Evolutionary conservation across 2,329 filamentous ascomycete species (phyloP).

Genomic region (Colletotrichum sp.): DNA sequence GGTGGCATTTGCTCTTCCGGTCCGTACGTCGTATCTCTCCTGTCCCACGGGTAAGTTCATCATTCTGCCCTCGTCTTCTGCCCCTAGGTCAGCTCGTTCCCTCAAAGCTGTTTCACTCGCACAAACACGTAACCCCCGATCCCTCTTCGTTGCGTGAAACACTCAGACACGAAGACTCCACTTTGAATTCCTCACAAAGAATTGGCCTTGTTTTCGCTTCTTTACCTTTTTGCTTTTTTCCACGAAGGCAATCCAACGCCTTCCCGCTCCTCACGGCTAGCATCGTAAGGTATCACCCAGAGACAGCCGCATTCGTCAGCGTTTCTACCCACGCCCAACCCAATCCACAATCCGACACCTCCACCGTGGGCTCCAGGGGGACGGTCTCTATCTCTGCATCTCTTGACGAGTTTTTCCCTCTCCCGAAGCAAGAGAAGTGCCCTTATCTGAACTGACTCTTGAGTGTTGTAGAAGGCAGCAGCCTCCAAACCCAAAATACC

Average conservation of each 20-base stretch:
- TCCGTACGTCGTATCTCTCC: neutral
- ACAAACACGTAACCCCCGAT: constrained; percentile 3
- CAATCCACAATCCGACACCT: neutral
- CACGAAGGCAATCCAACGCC: neutral
- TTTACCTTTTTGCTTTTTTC: neutral
- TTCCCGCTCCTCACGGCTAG: neutral
- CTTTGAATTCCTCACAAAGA: constrained; percentile 7
- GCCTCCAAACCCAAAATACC: neutral
- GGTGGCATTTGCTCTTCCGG: neutral
- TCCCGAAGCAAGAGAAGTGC: neutral
- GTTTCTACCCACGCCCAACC: neutral
- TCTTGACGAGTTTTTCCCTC: neutral
- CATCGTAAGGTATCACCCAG: constrained; percentile 9
- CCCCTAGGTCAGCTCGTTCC: neutral
- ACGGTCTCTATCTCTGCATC: neutral
- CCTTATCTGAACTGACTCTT: neutral
- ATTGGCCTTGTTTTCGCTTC: neutral
- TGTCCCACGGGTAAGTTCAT: neutral
- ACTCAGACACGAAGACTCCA: constrained; percentile 9
- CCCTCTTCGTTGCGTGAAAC: constrained; percentile 16
- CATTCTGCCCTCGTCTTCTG: neutral
- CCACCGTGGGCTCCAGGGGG: neutral
- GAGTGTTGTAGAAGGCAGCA: neutral
- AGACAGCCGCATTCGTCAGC: constrained; percentile 15
- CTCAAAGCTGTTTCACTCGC: constrained; percentile 8